Evolutionary conservation across 345 rosid species (phyloP).

Genomic region (Aegle marmelos): DNA sequence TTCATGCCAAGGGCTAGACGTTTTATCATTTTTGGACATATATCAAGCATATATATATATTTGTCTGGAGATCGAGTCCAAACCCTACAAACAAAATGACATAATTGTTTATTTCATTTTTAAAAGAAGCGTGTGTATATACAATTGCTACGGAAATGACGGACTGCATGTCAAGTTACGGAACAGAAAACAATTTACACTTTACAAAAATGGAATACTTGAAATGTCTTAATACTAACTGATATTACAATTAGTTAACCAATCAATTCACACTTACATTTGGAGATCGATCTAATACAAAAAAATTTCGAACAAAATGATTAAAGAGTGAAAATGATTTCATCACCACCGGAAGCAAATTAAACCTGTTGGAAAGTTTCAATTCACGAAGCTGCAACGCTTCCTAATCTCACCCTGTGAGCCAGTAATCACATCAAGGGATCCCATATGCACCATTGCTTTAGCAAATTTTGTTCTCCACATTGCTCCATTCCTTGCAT

Average conservation of each 20-base stretch:
- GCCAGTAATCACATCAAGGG: conserved; percentile 33
- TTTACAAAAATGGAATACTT: background rate
- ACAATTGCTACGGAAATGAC: too few relatives aligned
- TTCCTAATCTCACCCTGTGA: conserved; percentile 37
- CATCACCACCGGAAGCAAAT: too few relatives aligned
- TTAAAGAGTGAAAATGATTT: background rate
- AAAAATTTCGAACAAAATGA: background rate
- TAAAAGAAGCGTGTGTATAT: too few relatives aligned
- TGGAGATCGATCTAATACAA: background rate
- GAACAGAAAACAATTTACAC: background rate
- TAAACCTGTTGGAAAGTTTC: background rate
- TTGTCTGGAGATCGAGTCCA: too few relatives aligned
- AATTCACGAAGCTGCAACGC: conserved; percentile 29
- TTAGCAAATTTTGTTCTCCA: conserved; percentile 33
- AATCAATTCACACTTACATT: background rate
- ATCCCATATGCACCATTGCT: conserved; percentile 44
- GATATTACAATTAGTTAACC: background rate
- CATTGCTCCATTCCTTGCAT: conserved; percentile 19
- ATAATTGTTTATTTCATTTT: too few relatives aligned
- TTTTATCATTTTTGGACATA: too few relatives aligned
- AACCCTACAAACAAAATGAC: too few relatives aligned
- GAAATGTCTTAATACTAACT: background rate
- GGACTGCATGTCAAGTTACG: background rate
- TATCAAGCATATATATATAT: too few relatives aligned
- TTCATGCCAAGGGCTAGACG: too few relatives aligned